Evolutionary conservation across 768 basidiomycete genomes (phyloP).

Genomic region (Ramaria rubella): DNA sequence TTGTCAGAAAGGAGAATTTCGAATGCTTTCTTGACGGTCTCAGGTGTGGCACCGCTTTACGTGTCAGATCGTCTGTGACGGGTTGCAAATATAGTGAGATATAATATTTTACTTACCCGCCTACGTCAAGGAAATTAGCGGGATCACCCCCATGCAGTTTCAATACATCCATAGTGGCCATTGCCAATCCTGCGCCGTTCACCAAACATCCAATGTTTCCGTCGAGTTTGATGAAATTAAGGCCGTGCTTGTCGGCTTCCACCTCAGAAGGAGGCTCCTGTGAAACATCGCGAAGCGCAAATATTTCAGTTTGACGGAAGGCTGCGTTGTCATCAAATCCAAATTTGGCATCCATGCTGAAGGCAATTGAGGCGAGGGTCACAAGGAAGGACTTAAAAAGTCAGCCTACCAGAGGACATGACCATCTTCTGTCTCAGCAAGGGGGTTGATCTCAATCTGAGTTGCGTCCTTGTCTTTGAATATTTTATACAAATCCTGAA

Average conservation of each 20-base stretch:
- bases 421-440: slow-evolving; percentile 89
- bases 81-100: neutral
- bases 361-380: neutral
- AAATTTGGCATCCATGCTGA: slow-evolving; percentile 98
- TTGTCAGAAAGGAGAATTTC: slow-evolving; percentile 87
- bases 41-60: slow-evolving; percentile 88
- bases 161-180: slow-evolving; percentile 99
- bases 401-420: slow-evolving; percentile 78
- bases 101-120: slow-evolving; percentile 52
- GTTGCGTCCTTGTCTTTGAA: slow-evolving; percentile 99
- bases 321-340: slow-evolving; percentile 99
- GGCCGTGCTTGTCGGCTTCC: slow-evolving; percentile 89
- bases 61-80: slow-evolving; percentile 2
- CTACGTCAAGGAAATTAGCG: slow-evolving; percentile 98
- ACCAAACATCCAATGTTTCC: slow-evolving; percentile 96
- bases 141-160: slow-evolving; percentile 93
- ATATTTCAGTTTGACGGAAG: slow-evolving; percentile 91
- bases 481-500: slow-evolving; percentile 89
- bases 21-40: slow-evolving; percentile 99
- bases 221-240: slow-evolving; percentile 99
- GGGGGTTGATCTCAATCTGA: slow-evolving; percentile 98
- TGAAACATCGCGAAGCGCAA: slow-evolving; percentile 80
- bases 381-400: neutral
- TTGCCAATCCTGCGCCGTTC: slow-evolving; percentile 96
- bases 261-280: slow-evolving; percentile 98